Evolutionary conservation across 495 filamentous ascomycete genomes (phyloP).

Genomic region (Penicillium flavigenum): DNA sequence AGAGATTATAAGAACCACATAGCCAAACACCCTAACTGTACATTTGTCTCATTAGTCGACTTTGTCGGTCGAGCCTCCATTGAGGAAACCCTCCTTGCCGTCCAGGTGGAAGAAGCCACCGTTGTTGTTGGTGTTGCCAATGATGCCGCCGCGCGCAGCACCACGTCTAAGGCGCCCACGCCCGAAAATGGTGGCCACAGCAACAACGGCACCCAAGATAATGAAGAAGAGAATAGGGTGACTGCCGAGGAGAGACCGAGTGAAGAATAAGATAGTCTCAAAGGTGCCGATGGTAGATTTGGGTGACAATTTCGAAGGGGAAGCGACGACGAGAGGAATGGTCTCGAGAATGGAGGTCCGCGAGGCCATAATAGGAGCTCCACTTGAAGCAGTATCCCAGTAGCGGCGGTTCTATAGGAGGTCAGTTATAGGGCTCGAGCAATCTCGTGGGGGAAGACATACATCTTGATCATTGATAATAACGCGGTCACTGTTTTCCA

Average conservation of each 20-base stretch:
- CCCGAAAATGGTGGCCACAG: constrained; percentile 33
- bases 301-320: constrained; percentile 76
- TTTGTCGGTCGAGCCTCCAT: constrained; percentile 64
- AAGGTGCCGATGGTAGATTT: constrained; percentile 82
- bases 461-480: constrained; percentile 98
- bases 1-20: constrained; percentile 28
- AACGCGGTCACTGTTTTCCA: constrained; percentile 81
- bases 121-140: constrained; percentile 55
- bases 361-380: constrained; percentile 81
- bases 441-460: constrained; percentile 35
- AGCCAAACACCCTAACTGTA: constrained; percentile 41
- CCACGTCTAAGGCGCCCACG: constrained; percentile 37
- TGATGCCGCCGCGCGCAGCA: constrained; percentile 44
- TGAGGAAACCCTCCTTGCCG: constrained; percentile 70
- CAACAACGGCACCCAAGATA: constrained; percentile 52
- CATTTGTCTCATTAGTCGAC: constrained; percentile 62
- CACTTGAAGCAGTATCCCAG: constrained; percentile 90
- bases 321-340: constrained; percentile 69
- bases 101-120: constrained; percentile 76
- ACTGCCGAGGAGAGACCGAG: constrained; percentile 61
- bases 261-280: constrained; percentile 75
- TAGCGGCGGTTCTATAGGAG: constrained; percentile 74
- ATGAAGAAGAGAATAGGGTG: constrained; percentile 73
- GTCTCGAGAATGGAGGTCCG: constrained; percentile 96
- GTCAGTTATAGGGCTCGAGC: constrained; percentile 29